These are phyloP conservation scores for Boeremia exigua DNA, from an alignment of 2,329 filamentous ascomycete genomes.

Conservation along the genomic window DNA sequence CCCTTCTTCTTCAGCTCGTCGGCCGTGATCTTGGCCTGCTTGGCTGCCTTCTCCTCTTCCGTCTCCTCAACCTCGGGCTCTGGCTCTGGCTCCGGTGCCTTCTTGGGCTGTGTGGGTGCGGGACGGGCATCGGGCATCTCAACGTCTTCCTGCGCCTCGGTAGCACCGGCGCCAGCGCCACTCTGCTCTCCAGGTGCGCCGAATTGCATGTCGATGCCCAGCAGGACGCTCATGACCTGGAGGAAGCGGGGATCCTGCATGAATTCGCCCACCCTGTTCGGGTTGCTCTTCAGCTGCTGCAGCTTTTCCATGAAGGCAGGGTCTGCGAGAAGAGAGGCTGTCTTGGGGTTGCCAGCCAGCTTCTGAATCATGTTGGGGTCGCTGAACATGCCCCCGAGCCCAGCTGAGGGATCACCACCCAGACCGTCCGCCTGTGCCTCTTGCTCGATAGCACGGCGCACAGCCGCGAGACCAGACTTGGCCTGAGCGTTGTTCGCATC, in stretches of 20 bases:
- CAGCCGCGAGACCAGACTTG: slow-evolving; percentile 83
- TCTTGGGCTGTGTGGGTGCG: slow-evolving; percentile 60
- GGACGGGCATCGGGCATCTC: slow-evolving; percentile 76
- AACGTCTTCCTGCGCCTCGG: slow-evolving; percentile 72
- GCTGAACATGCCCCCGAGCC: slow-evolving; percentile 91
- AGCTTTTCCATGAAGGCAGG: slow-evolving; percentile 89
- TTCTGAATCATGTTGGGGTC: slow-evolving; percentile 91
- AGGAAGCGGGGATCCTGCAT: slow-evolving; percentile 92
- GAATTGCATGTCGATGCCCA: slow-evolving; percentile 91
- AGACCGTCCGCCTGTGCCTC: slow-evolving; percentile 70
- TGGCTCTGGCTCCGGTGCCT: slow-evolving; percentile 56
- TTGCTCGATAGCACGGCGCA: slow-evolving; percentile 85
- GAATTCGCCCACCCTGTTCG: slow-evolving; percentile 76
- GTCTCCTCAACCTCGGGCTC: slow-evolving; percentile 81
- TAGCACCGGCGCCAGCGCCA: slow-evolving; percentile 45
- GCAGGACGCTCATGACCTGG: slow-evolving; percentile 88
- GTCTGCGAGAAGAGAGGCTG: slow-evolving; percentile 78
- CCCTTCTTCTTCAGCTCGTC: slow-evolving; percentile 94
- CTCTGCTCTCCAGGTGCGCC: slow-evolving; percentile 57
- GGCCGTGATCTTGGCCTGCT: slow-evolving; percentile 89
- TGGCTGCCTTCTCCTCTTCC: slow-evolving; percentile 82
- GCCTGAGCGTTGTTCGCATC: slow-evolving; percentile 92
- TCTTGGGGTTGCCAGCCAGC: slow-evolving; percentile 94
- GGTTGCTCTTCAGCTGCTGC: slow-evolving; percentile 80
- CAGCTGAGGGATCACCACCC: slow-evolving; percentile 70